Conservation (phyloP, 192 early-diverging fungal species). For the Spizellomyces sp. region DNA sequence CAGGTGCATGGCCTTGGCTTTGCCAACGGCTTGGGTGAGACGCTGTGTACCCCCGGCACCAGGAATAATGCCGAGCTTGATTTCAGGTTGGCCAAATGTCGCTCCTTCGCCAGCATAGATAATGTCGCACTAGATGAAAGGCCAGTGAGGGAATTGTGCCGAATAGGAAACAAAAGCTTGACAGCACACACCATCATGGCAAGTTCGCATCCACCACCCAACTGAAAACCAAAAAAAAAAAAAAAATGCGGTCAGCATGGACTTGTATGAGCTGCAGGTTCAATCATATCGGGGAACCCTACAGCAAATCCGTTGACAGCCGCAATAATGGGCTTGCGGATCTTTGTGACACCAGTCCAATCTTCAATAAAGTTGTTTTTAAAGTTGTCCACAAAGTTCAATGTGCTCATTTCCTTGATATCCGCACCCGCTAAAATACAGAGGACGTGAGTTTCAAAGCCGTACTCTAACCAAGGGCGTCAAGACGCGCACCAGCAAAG, state of each 20-base stretch:
- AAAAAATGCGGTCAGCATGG: not conserved
- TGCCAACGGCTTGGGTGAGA: conserved; percentile 90
- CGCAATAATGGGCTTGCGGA: conserved; percentile 95
- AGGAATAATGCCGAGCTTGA: conserved; percentile 97
- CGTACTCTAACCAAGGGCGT: not conserved
- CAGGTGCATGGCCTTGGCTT: conserved; percentile 98
- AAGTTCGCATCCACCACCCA: conserved; percentile 98
- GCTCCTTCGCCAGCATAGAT: conserved; percentile 99
- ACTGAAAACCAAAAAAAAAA: conserved; percentile 39
- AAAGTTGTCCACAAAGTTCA: conserved; percentile 87
- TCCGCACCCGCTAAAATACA: conserved; percentile 84
- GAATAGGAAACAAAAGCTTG: not conserved
- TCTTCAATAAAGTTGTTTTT: conserved; percentile 89
- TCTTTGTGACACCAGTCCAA: conserved; percentile 88
- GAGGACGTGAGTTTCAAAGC: not conserved
- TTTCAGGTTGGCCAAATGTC: conserved; percentile 97
- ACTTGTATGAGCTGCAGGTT: not conserved
- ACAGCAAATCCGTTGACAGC: conserved; percentile 98
- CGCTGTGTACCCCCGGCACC: conserved; percentile 68
- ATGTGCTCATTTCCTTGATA: conserved; percentile 98
- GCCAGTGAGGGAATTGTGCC: too few relatives aligned
- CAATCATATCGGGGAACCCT: conserved; percentile 31
- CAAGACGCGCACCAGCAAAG: conserved; percentile 83
- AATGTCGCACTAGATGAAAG: conserved; percentile 63
- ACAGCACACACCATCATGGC: conserved; percentile 82